Evolutionary conservation across 2,329 filamentous ascomycete species (phyloP).

Genomic region (Colletotrichum gigasporum): DNA sequence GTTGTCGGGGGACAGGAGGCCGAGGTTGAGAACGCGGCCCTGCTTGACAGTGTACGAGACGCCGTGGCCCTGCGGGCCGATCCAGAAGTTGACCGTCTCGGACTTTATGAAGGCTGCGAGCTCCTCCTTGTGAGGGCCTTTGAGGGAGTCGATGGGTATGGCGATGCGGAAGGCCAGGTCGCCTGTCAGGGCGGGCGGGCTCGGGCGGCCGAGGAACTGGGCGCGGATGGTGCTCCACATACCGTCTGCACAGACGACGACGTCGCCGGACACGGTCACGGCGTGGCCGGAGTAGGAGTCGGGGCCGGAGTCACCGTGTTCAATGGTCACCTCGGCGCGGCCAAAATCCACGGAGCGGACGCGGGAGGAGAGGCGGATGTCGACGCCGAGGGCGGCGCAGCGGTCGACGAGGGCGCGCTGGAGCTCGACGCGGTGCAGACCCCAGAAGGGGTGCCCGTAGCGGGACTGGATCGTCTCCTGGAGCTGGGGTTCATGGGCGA

Average conservation of each 20-base stretch:
- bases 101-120: slow-evolving; percentile 53
- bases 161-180: slow-evolving; percentile 66
- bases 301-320: slow-evolving; percentile 30
- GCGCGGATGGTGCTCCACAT: slow-evolving; percentile 55
- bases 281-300: slow-evolving; percentile 31
- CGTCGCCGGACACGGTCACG: slow-evolving; percentile 45
- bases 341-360: slow-evolving; percentile 17
- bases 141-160: slow-evolving; percentile 56
- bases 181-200: slow-evolving; percentile 60
- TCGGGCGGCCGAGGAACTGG: slow-evolving; percentile 51
- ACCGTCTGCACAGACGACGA: slow-evolving; percentile 60
- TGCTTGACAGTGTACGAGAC: slow-evolving; percentile 56
- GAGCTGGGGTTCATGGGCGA: slow-evolving; percentile 28
- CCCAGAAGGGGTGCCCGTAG: slow-evolving; percentile 49
- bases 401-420: slow-evolving; percentile 52
- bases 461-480: slow-evolving; percentile 21
- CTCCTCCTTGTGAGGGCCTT: slow-evolving; percentile 47
- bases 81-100: slow-evolving; percentile 63
- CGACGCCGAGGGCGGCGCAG: slow-evolving; percentile 49
- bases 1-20: slow-evolving; percentile 29
- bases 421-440: slow-evolving; percentile 60
- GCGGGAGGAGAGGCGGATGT: slow-evolving; percentile 27
- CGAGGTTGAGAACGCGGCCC: slow-evolving; percentile 55
- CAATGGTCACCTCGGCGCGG: slow-evolving; percentile 41
- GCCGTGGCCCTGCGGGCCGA: slow-evolving; percentile 60